Evolutionary conservation across 768 basidiomycete species (phyloP).

Genomic region (Hygrocybe coccinea): DNA sequence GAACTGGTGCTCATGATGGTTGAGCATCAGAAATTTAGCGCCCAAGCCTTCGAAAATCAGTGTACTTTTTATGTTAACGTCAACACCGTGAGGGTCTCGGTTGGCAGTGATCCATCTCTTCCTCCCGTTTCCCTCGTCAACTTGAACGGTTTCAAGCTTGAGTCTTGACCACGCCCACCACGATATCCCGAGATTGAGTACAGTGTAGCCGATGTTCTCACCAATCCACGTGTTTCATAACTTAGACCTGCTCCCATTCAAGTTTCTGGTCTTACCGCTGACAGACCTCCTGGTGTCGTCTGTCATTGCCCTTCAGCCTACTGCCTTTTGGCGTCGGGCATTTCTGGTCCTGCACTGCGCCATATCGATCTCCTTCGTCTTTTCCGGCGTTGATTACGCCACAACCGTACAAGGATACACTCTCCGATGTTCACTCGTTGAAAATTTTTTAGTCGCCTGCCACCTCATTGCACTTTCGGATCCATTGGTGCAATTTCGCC

Average conservation of each 20-base stretch:
- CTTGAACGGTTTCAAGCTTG: conserved; percentile 16
- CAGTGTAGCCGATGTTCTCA: too few relatives aligned
- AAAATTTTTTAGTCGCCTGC: conserved; percentile 16
- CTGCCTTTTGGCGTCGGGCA: background rate
- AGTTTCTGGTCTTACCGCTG: background rate
- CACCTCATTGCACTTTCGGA: conserved; percentile 16
- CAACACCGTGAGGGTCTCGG: conserved; percentile 37
- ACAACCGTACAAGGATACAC: conserved; percentile 16
- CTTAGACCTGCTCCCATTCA: too few relatives aligned
- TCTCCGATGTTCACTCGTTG: conserved; percentile 11
- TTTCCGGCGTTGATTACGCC: too few relatives aligned
- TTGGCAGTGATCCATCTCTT: conserved; percentile 21
- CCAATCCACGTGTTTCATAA: too few relatives aligned
- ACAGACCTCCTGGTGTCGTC: background rate
- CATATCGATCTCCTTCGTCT: background rate
- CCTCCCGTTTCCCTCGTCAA: conserved; percentile 1
- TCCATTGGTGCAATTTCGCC: conserved; percentile 16
- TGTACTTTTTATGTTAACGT: too few relatives aligned
- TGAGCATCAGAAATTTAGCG: too few relatives aligned
- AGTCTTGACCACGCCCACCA: conserved; percentile 15
- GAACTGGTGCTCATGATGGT: too few relatives aligned
- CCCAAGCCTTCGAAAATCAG: too few relatives aligned
- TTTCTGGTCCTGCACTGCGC: background rate
- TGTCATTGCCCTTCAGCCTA: background rate
- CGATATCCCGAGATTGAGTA: conserved; percentile 8